These are phyloP conservation scores for Ophiostoma ulmi DNA, from an alignment of 2,329 filamentous ascomycete species.

Conservation along the genomic window DNA sequence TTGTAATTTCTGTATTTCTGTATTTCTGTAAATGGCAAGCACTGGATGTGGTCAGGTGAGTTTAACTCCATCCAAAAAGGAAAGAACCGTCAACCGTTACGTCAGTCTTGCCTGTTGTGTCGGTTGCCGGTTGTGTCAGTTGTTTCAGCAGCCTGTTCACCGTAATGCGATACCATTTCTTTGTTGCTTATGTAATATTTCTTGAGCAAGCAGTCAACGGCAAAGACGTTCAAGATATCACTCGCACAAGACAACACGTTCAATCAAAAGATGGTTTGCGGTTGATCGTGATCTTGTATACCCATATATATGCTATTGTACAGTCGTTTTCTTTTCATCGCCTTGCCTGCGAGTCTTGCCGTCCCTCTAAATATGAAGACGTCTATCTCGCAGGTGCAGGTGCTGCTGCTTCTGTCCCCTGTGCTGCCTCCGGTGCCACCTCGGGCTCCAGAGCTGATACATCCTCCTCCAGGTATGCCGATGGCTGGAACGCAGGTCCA, in stretches of 20 bases:
- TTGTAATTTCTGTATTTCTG: background rate
- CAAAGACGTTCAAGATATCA: background rate
- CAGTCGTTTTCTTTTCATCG: background rate
- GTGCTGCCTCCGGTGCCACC: background rate
- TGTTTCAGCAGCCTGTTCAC: constrained; percentile 7
- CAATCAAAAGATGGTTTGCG: background rate
- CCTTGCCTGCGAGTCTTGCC: background rate
- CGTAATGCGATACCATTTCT: background rate
- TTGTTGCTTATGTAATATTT: background rate
- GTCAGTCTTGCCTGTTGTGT: background rate
- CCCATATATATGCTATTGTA: constrained; percentile 6
- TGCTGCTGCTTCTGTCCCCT: constrained; percentile 2
- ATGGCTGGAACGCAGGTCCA: constrained; percentile 48
- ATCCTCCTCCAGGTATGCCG: constrained; percentile 36
- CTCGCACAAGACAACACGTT: background rate
- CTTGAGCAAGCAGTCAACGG: background rate
- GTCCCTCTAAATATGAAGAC: background rate
- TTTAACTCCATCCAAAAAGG: background rate
- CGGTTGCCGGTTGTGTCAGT: background rate
- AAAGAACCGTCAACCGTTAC: background rate
- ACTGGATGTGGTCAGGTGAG: background rate
- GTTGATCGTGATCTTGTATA: constrained; percentile 11
- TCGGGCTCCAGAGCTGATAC: constrained; percentile 18
- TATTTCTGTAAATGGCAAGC: background rate
- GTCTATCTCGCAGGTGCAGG: constrained; percentile 4